Evolutionary conservation across 2,329 filamentous ascomycete species (phyloP).

Genomic region (Cordyceps farinosa): DNA sequence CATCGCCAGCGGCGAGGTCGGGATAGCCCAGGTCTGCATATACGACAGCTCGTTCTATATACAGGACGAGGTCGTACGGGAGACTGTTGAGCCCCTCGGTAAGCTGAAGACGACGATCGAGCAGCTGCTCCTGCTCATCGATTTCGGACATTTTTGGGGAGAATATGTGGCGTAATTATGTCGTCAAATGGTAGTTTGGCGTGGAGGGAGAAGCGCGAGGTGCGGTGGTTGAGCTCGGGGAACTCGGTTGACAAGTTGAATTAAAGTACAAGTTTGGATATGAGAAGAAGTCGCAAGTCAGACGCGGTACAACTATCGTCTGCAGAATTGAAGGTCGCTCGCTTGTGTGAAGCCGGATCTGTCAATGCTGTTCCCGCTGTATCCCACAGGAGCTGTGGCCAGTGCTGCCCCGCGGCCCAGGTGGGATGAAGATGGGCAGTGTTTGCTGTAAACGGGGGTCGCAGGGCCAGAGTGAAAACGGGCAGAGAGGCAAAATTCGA

Average conservation of each 20-base stretch:
- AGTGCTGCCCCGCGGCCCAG: conserved; percentile 8
- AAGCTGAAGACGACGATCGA: conserved; percentile 53
- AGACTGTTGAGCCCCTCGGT: conserved; percentile 51
- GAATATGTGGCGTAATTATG: background rate
- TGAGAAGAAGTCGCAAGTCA: background rate
- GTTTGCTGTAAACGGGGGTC: conserved; percentile 7
- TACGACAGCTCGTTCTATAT: conserved; percentile 65
- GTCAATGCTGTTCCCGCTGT: background rate
- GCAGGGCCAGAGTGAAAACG: background rate
- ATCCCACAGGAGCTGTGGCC: background rate
- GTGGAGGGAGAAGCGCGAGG: background rate
- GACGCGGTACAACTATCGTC: no score
- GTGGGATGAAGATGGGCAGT: conserved; percentile 5
- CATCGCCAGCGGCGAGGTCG: conserved; percentile 84
- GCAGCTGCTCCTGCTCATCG: conserved; percentile 38
- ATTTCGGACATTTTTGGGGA: conserved; percentile 10
- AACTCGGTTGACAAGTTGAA: no score
- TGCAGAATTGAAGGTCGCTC: background rate
- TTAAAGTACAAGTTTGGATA: background rate
- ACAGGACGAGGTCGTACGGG: conserved; percentile 62
- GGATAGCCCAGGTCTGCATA: conserved; percentile 78
- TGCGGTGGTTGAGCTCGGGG: background rate
- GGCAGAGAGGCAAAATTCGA: background rate
- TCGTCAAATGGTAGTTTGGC: background rate
- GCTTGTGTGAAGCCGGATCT: background rate